A percentile compares a stretch with the other conserved stretches of the same genome.
phyloP scores from a whole-genome alignment of 345 rosid genomes.

The Eucalyptus sp. region DNA sequence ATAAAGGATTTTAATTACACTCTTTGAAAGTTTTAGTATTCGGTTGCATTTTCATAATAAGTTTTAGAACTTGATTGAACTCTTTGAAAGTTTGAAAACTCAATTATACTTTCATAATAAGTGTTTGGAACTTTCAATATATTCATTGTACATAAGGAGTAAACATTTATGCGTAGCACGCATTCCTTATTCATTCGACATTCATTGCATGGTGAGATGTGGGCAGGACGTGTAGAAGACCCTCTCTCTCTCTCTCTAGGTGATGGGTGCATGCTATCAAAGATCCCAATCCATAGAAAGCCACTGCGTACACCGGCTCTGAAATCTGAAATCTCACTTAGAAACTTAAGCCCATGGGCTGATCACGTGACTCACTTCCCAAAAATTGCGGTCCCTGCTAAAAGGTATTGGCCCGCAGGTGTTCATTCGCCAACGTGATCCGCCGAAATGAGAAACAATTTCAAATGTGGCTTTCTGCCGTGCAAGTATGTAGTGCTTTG shows the following conservation, averaged over 20 bases:
- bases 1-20: too few species aligned
- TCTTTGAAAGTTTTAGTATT: fast-evolving
- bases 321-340: not conserved
- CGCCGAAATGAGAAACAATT: not conserved
- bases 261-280: not conserved
- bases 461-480: not conserved
- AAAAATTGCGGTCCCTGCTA: not conserved
- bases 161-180: not conserved
- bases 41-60: fast-evolving
- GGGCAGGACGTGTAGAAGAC: not conserved
- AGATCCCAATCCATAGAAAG: not conserved
- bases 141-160: too few species aligned
- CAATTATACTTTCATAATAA: too few species aligned
- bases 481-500: not conserved
- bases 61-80: fast-evolving
- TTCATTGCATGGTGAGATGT: not conserved
- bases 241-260: not conserved
- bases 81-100: too few species aligned
- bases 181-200: too few species aligned
- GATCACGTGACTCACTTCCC: not conserved
- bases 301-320: not conserved
- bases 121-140: too few species aligned
- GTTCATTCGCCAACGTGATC: not conserved
- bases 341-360: not conserved
- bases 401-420: not conserved